Conservation (phyloP, 2,329 filamentous ascomycete species). For the Didymosphaeria variabile region DNA sequence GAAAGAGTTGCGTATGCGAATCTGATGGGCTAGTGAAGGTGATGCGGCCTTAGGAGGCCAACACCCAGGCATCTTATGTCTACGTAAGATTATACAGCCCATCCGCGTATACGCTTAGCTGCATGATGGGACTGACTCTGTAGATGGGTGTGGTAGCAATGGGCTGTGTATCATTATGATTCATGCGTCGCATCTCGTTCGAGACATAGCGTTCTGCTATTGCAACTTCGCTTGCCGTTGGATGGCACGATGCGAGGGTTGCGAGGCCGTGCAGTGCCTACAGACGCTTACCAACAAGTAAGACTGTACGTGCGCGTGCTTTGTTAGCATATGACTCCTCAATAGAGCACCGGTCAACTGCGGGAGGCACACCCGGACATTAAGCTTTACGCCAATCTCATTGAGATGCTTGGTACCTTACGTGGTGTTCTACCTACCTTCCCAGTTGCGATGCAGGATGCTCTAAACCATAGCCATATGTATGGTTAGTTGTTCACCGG, state of each 20-base stretch:
- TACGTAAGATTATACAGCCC: slow-evolving; percentile 11
- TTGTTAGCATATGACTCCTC: background rate
- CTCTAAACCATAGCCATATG: background rate
- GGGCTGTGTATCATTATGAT: slow-evolving; percentile 11
- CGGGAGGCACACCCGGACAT: background rate
- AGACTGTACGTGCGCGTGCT: background rate
- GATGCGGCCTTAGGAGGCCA: slow-evolving; percentile 20
- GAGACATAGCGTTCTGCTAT: no score
- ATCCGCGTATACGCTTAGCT: background rate
- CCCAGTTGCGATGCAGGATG: background rate
- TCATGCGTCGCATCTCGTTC: slow-evolving; percentile 11
- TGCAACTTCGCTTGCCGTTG: no score
- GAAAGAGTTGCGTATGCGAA: background rate
- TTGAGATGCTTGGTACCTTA: background rate
- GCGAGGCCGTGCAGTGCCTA: no score
- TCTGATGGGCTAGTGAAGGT: background rate
- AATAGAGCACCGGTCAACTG: background rate
- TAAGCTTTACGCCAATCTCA: background rate
- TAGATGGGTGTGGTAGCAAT: background rate
- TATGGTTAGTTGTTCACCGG: background rate
- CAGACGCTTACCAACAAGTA: no score
- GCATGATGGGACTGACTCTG: background rate
- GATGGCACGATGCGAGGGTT: background rate
- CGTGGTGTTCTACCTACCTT: background rate
- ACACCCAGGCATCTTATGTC: slow-evolving; percentile 19